phyloP scores from a whole-genome alignment of 1,284 basidiomycete genomes.

The Calocybe gambosa region DNA sequence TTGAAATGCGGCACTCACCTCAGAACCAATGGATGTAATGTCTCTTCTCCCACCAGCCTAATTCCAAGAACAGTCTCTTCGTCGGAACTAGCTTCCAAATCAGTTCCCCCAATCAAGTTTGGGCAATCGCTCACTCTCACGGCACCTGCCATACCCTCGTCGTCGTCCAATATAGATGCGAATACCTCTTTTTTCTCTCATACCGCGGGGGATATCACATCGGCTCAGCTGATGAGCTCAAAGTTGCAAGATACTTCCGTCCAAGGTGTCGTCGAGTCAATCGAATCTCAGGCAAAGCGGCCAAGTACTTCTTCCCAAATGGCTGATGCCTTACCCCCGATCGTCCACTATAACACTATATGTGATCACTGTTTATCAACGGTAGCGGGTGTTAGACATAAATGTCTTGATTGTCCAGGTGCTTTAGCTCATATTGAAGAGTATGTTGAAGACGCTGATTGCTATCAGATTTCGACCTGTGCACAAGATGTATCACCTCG shows the following conservation, averaged over 20 bases:
- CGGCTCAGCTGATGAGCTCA: not conserved
- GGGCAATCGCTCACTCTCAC: not conserved
- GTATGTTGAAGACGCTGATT: not conserved
- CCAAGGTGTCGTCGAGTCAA: not conserved
- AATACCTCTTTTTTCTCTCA: not conserved
- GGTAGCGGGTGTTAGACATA: conserved; percentile 61
- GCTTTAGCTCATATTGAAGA: not conserved
- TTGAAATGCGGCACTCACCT: conserved; percentile 22
- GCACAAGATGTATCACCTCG: conserved; percentile 45
- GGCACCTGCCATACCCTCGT: not conserved
- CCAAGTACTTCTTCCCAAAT: not conserved
- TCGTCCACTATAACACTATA: conserved; percentile 37
- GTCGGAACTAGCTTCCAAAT: not conserved
- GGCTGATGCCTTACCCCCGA: conserved; percentile 17
- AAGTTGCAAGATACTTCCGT: not conserved
- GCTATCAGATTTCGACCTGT: conserved; percentile 62
- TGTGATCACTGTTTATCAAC: conserved; percentile 55
- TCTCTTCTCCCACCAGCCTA: too few species aligned
- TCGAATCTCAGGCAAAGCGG: not conserved
- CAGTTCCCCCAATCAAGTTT: not conserved
- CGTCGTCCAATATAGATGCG: not conserved
- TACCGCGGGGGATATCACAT: not conserved
- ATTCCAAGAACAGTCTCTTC: not conserved
- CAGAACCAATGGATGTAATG: conserved; percentile 22
- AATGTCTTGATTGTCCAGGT: conserved; percentile 71